Evolutionary conservation across 139 green algal species (phyloP).

Genomic region (Gonium pectorale): DNA sequence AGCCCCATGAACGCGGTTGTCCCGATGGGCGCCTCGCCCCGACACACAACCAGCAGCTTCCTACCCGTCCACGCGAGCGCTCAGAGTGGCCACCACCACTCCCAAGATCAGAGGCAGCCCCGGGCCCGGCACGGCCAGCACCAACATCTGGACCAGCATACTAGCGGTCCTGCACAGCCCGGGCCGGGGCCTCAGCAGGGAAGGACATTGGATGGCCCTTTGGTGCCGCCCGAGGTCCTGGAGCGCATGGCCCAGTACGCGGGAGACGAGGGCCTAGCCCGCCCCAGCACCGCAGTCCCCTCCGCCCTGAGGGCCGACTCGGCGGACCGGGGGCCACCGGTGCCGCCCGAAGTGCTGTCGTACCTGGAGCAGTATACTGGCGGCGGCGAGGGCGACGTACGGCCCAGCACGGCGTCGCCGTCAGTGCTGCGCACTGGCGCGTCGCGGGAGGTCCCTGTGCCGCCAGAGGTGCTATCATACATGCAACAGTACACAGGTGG

Average conservation of each 20-base stretch:
- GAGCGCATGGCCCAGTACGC: conserved; percentile 29
- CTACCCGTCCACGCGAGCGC: not conserved
- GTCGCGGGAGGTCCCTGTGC: conserved; percentile 17
- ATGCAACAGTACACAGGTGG: conserved; percentile 42
- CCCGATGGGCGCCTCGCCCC: not conserved
- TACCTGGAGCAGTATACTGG: conserved; percentile 46
- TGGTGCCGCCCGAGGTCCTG: conserved; percentile 25
- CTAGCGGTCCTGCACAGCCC: too few relatives aligned
- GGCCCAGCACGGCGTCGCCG: conserved; percentile 29
- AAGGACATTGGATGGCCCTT: not conserved
- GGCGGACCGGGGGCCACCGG: conserved; percentile 7
- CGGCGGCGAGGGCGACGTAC: conserved; percentile 23
- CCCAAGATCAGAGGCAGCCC: not conserved
- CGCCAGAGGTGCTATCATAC: conserved; percentile 46
- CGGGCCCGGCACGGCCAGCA: not conserved
- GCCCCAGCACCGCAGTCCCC: conserved; percentile 28
- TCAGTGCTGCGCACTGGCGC: conserved; percentile 12
- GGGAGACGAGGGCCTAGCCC: conserved; percentile 34
- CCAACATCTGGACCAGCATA: not conserved
- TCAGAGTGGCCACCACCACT: not conserved
- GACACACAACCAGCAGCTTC: conserved; percentile 38
- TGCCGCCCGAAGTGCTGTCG: conserved; percentile 36
- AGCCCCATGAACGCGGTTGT: not conserved
- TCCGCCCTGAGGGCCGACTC: conserved; percentile 9
- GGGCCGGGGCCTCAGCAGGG: not conserved